A percentile compares a stretch with the other conserved stretches of the same genome.
These are phyloP conservation scores for Globisporangium nodosum DNA, from an alignment of 352 stramenopile genomes.

Conservation along the genomic window DNA sequence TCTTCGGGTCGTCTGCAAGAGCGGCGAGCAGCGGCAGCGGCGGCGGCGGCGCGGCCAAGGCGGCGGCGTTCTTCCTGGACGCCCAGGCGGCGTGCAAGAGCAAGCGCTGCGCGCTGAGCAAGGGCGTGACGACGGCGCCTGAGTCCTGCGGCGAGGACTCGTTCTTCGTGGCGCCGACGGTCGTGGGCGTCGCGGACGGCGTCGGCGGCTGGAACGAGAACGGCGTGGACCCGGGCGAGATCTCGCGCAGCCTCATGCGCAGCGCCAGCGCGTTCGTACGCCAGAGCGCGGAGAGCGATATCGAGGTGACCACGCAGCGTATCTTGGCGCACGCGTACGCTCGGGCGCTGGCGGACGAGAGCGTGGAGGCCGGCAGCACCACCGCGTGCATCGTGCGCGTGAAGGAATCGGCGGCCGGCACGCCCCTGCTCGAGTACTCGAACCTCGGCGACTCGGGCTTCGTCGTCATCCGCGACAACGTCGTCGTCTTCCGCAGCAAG, in stretches of 20 bases:
- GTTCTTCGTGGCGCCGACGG: slow-evolving; percentile 57
- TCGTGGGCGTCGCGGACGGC: slow-evolving; percentile 68
- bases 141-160: slow-evolving; percentile 67
- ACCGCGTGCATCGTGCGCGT: slow-evolving; percentile 71
- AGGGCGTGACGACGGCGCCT: slow-evolving; percentile 41
- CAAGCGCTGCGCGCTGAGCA: slow-evolving; percentile 54
- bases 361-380: slow-evolving; percentile 71
- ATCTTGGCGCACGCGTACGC: slow-evolving; percentile 55
- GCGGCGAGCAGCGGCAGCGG: slow-evolving; percentile 7
- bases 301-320: slow-evolving; percentile 37
- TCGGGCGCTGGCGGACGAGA: slow-evolving; percentile 52
- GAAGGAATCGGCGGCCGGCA: slow-evolving; percentile 35
- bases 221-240: slow-evolving; percentile 67
- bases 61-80: slow-evolving; percentile 60
- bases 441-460: slow-evolving; percentile 80
- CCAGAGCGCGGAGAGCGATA: slow-evolving; percentile 22
- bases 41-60: slow-evolving; percentile 11
- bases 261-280: slow-evolving; percentile 48
- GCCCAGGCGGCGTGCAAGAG: slow-evolving; percentile 65
- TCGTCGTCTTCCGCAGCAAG: slow-evolving; percentile 66
- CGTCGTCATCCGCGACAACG: slow-evolving; percentile 55
- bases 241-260: slow-evolving; percentile 72
- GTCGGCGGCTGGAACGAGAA: slow-evolving; percentile 83
- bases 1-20: slow-evolving; percentile 9
- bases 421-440: slow-evolving; percentile 64